Evolutionary conservation across 140 eudicot genomes (phyloP).

Genomic region (Bidens hawaiensis): DNA sequence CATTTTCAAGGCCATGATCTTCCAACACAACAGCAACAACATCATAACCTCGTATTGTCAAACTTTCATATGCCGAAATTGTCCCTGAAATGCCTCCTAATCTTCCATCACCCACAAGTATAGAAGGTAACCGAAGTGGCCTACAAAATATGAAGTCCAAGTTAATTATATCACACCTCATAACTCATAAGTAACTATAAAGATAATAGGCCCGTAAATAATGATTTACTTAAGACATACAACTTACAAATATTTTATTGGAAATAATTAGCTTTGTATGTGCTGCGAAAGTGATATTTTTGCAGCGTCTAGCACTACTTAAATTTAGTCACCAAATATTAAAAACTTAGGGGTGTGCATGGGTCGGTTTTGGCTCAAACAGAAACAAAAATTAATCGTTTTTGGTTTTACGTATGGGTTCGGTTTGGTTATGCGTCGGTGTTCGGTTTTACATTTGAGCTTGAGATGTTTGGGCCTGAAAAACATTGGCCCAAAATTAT

Average conservation of each 20-base stretch:
- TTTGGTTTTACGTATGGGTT: no score
- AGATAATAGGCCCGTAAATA: background rate
- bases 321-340: no score
- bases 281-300: background rate
- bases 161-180: background rate
- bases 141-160: conserved; percentile 34
- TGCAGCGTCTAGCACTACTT: no score
- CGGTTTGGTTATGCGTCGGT: no score
- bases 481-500: no score
- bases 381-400: no score
- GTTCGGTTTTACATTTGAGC: no score
- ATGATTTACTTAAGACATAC: no score
- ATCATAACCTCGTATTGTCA: conserved; percentile 92
- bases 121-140: conserved; percentile 84
- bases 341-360: no score
- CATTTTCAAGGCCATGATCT: conserved; percentile 85
- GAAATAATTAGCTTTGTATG: background rate
- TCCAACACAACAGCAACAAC: conserved; percentile 75
- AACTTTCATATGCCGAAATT: conserved; percentile 86
- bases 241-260: background rate
- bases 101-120: conserved; percentile 95
- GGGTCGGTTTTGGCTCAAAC: no score
- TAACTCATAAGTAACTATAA: background rate
- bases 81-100: conserved; percentile 96
- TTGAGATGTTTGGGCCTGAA: no score